Base-by-base conservation (phyloP, 371 early-diverging fungal genomes). In the Mortierella sp. region DNA sequence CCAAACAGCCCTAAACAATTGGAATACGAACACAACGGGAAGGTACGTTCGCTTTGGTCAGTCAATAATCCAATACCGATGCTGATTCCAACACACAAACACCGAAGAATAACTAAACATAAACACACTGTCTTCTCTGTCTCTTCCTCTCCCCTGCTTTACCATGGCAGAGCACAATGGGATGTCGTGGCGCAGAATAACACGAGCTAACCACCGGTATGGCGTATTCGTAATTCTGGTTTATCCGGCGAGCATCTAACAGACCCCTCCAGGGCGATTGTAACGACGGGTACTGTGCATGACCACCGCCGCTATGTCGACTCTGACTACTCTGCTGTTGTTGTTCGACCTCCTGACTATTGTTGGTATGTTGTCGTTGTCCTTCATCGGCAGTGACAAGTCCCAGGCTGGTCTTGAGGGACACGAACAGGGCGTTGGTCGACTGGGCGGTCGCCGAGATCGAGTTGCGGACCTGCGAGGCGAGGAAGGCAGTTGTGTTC, bases 161-260 rank as follows among this genome's bases (percentile, higher is more conserved):
- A 84, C 96, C 97, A 86, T 96, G 97, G 84, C 96, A 96, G 29
- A 97, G 89, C 6, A 96, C 95, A 70, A 97, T 90, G 34, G 96
- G 95, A 53, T 95, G 89, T 34, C 94, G 87, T 9, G 96, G 95
- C 13, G 96, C 91, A 65, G 89, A 76, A 83, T 95, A 95, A 29
- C 86, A 78, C 2, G 94, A 89, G 37, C 86, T 88, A 5, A 94
- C 87, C 7, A 94, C 86, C 6, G 92, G 93, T 76, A 88, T 86
- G 4, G 78, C 13, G 43, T 70, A 68, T n/a, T 67, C 69, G 68
- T 66, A 73, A 39, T 76, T 73, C 43, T 53, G 53, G 22, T 74
- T 77, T 37, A 82, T 45, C 29, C 78, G 31, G 7, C 76, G 77
- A 26, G 74, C 74, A 7, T 53, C 53, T 26, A 53, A 26, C 11